Evolutionary conservation across 2,329 filamentous ascomycete genomes (phyloP), one percentile per base, ranked within the genome.

Genomic region (Aspergillus thermomutatus): DNA sequence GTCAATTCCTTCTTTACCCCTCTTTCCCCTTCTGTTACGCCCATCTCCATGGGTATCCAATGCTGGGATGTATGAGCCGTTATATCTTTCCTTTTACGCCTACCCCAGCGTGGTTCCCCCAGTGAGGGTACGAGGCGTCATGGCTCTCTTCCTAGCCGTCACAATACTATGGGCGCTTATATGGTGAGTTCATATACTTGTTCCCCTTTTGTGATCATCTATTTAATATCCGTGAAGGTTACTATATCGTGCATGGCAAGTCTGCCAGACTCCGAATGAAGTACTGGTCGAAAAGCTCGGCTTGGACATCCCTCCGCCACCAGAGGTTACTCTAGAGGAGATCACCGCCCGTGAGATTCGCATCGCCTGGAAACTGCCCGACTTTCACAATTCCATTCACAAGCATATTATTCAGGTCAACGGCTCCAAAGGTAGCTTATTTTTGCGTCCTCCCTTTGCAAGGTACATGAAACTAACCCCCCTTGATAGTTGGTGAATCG

Each of bases 321-420:
- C 94, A 52, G 87, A 92, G 70, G 89, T 97, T 43, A 96, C 92
- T 52, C 85, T 99, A 34, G 91, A 93, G 54, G 91, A 90, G 61
- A 94, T 99, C 66, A 90, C 89, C 64, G 83, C 90, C 27, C 90
- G 95, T 72, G 90, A 92, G 55, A 90, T 95, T 31, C 90, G 92
- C 28, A 82, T 99, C 46, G 92, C 92, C 73, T 99, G 94, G 94
- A 91, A 92, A 60, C 84, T 87, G 58, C 88, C 90, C 0, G 84
- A 85, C 60, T 79, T 81, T 61, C 80, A 83, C 46, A 80, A 82
- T 60, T 83, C 89, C 2, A 89, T 95, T 53, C 83, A 91, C 53
- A 95, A 92, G 76, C 94, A 96, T 70, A 83, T 93, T 48, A 91
- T 99, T 52, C 91, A 96, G 72, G 87, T 99, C 62, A 97, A 99